phyloP scores from a whole-genome alignment of 2,329 filamentous ascomycete genomes.

The Ceratocystis lukuohia region DNA sequence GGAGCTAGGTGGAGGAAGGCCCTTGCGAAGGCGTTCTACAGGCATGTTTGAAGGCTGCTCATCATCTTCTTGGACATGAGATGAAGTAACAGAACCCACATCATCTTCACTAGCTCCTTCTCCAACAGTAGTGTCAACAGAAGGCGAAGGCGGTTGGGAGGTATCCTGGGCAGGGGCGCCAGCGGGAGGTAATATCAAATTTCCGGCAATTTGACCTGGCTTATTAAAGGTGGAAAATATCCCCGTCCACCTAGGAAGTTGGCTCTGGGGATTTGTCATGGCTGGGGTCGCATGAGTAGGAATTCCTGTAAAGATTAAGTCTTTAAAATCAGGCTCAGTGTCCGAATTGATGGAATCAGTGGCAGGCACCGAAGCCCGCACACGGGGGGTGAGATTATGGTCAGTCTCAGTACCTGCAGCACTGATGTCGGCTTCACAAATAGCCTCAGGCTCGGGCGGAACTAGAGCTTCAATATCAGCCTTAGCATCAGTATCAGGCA shows the following conservation, averaged over 20 bases:
- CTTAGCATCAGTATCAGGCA: neutral
- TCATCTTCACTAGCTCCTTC: constrained; percentile 9
- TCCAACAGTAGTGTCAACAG: neutral
- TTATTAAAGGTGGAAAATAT: neutral
- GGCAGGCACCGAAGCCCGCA: constrained; percentile 1
- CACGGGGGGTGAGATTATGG: constrained; percentile 7
- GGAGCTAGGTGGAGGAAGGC: neutral
- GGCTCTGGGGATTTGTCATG: neutral
- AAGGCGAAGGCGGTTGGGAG: neutral
- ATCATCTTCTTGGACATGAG: neutral
- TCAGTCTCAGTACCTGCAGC: neutral
- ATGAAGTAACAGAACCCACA: constrained; percentile 6
- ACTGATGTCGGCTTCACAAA: neutral
- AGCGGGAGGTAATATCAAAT: neutral
- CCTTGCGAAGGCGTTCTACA: neutral
- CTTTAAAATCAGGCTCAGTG: constrained; percentile 10
- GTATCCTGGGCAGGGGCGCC: neutral
- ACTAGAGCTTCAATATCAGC: neutral
- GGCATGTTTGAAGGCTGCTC: neutral
- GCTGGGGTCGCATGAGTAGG: neutral
- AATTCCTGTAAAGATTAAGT: neutral
- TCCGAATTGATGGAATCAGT: constrained; percentile 8
- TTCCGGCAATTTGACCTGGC: neutral
- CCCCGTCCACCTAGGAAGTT: neutral
- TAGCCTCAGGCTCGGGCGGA: no score